Percentiles rank a stretch among this genome's conserved stretches.
These are phyloP conservation scores for Boletus huronensis DNA, from an alignment of 768 basidiomycete genomes.

Conservation along the genomic window DNA sequence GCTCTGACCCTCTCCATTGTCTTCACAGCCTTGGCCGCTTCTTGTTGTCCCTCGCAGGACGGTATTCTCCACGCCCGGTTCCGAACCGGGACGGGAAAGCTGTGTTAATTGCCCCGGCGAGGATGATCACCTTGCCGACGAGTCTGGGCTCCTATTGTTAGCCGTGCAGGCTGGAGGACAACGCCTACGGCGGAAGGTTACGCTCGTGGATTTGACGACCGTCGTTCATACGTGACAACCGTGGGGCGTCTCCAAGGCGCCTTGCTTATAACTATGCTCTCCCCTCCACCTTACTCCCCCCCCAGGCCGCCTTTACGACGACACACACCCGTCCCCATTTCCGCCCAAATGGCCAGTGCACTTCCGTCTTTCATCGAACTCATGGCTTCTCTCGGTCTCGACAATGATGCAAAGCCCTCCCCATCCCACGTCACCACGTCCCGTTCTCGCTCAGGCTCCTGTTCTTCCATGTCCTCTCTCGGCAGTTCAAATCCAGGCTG, in stretches of 20 bases:
- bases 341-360: slow-evolving; percentile 51
- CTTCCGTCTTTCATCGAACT: slow-evolving; percentile 87
- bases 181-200: slow-evolving; percentile 22
- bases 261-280: slow-evolving; percentile 29
- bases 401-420: slow-evolving; percentile 39
- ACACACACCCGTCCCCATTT: slow-evolving; percentile 27
- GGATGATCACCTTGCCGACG: slow-evolving; percentile 62
- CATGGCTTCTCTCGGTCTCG: slow-evolving; percentile 78
- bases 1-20: neutral
- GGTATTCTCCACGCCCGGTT: slow-evolving; percentile 7
- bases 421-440: slow-evolving; percentile 25
- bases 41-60: neutral
- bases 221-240: slow-evolving; percentile 34
- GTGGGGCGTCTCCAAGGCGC: slow-evolving; percentile 37
- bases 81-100: slow-evolving; percentile 18
- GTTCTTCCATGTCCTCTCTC: slow-evolving; percentile 45
- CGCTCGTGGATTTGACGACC: slow-evolving; percentile 31
- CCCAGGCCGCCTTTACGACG: slow-evolving; percentile 19
- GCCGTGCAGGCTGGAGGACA: slow-evolving; percentile 26
- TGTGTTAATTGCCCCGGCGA: slow-evolving; percentile 16
- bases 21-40: slow-evolving; percentile 1
- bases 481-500: slow-evolving; percentile 33
- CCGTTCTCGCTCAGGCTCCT: slow-evolving; percentile 39
- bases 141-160: slow-evolving; percentile 44
- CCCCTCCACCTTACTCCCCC: slow-evolving; percentile 12